phyloP scores from a whole-genome alignment of 2,329 filamentous ascomycete species.

The Alternaria sp. region DNA sequence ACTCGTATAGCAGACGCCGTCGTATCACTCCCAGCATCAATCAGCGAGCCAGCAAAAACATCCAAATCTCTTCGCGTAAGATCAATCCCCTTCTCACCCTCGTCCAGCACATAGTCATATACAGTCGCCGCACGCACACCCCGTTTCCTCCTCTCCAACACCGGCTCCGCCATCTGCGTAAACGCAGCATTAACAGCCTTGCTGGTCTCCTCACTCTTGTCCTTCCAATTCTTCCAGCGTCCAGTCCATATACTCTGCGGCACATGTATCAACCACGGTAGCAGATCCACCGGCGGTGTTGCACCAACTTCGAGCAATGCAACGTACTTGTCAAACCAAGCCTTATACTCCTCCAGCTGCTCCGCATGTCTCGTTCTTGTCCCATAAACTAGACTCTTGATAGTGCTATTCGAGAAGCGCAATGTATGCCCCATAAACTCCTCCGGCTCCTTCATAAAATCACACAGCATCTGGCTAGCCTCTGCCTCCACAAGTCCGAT shows the following conservation, averaged over 20 bases:
- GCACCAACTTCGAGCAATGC: constrained; percentile 53
- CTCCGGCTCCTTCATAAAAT: constrained; percentile 51
- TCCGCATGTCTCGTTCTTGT: neutral
- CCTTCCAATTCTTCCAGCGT: constrained; percentile 13
- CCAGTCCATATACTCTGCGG: constrained; percentile 33
- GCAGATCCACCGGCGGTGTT: constrained; percentile 55
- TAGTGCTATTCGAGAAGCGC: constrained; percentile 56
- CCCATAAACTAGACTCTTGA: constrained; percentile 42
- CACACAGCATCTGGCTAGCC: constrained; percentile 55
- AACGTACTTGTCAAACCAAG: constrained; percentile 50
- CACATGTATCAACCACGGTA: constrained; percentile 36
- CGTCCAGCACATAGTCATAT: constrained; percentile 16
- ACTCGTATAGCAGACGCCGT: constrained; percentile 29
- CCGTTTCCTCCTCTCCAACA: neutral
- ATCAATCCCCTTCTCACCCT: constrained; percentile 2
- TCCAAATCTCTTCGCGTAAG: constrained; percentile 31
- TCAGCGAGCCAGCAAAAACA: constrained; percentile 46
- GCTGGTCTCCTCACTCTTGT: neutral
- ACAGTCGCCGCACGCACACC: constrained; percentile 28
- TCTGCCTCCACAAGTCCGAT: constrained; percentile 56
- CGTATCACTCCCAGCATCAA: constrained; percentile 28
- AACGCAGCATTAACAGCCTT: constrained; percentile 10
- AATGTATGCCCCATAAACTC: constrained; percentile 56
- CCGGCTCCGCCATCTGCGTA: neutral
- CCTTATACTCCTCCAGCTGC: neutral